Conservation (phyloP, 2,329 filamentous ascomycete genomes). For the Alternaria metachromatica region DNA sequence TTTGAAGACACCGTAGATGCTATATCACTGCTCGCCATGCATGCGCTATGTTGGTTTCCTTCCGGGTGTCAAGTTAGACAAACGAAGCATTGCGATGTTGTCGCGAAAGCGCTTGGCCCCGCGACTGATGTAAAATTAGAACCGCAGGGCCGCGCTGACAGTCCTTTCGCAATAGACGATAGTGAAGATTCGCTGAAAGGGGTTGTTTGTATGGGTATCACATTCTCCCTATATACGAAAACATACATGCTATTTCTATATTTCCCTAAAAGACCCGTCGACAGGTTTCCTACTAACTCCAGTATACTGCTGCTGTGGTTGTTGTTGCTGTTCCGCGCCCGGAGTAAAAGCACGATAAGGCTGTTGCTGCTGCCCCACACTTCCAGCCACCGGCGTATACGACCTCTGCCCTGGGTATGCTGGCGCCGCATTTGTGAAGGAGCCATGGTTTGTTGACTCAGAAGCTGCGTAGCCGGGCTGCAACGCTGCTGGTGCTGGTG, state of each 20-base stretch:
- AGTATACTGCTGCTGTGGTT: background rate
- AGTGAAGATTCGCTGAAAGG: too few species aligned
- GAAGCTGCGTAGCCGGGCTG: background rate
- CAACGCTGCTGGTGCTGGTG: background rate
- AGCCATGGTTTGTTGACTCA: background rate
- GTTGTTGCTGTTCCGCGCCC: background rate
- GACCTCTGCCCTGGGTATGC: conserved; percentile 7
- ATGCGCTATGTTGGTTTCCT: too few species aligned
- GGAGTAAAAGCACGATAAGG: conserved; percentile 10
- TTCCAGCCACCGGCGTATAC: conserved; percentile 5
- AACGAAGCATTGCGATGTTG: too few species aligned
- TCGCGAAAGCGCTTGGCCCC: too few species aligned
- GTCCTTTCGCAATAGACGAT: too few species aligned
- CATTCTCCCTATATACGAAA: background rate
- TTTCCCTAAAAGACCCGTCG: conserved; percentile 8
- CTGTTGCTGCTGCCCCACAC: background rate
- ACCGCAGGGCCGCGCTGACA: too few species aligned
- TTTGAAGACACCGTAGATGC: too few species aligned
- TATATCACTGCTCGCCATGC: too few species aligned
- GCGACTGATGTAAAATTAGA: too few species aligned
- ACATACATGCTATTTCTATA: background rate
- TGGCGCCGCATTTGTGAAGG: background rate
- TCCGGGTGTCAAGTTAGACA: too few species aligned
- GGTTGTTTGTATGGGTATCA: background rate
- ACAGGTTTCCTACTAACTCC: background rate